Evolutionary conservation across 768 basidiomycete genomes (phyloP).

Genomic region (Daedaleopsis sinensis): DNA sequence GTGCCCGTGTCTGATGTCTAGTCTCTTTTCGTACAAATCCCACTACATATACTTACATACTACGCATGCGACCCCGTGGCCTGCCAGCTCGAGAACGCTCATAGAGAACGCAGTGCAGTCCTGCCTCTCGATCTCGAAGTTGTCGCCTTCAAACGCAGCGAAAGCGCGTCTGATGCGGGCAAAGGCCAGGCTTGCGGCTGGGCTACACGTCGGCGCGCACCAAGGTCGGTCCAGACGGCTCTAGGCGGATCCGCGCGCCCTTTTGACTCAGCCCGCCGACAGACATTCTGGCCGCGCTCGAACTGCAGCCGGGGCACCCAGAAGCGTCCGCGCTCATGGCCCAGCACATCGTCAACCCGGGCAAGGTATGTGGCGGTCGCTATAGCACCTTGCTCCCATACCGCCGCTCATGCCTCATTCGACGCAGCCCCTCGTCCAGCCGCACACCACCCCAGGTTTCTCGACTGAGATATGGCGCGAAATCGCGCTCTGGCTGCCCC

Average conservation of each 20-base stretch:
- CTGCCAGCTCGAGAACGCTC: conserved; percentile 53
- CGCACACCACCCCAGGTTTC: conserved; percentile 52
- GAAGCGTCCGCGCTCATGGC: conserved; percentile 66
- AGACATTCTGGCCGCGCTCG: conserved; percentile 72
- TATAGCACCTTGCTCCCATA: conserved; percentile 8
- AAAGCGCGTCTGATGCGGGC: conserved; percentile 69
- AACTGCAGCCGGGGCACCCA: conserved; percentile 64
- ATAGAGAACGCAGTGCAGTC: conserved; percentile 80
- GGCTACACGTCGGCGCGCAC: conserved; percentile 61
- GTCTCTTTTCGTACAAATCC: background rate
- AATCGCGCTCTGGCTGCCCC: conserved; percentile 62
- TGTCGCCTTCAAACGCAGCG: conserved; percentile 53
- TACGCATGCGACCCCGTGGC: conserved; percentile 9
- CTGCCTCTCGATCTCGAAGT: conserved; percentile 58
- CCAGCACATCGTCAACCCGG: conserved; percentile 55
- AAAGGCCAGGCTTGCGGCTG: conserved; percentile 63
- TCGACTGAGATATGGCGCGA: conserved; percentile 76
- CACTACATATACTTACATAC: conserved; percentile 7
- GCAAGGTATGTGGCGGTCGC: conserved; percentile 48
- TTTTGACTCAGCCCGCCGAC: conserved; percentile 12
- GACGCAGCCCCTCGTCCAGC: conserved; percentile 36
- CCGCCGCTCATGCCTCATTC: conserved; percentile 11
- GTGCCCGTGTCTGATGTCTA: conserved; percentile 14
- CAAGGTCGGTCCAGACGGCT: conserved; percentile 50
- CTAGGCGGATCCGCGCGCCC: conserved; percentile 20